Percentiles rank a stretch among this genome's conserved stretches.
These are phyloP conservation scores for Gilbertella persicaria DNA, from an alignment of 371 early-diverging fungal genomes.

Conservation along the genomic window DNA sequence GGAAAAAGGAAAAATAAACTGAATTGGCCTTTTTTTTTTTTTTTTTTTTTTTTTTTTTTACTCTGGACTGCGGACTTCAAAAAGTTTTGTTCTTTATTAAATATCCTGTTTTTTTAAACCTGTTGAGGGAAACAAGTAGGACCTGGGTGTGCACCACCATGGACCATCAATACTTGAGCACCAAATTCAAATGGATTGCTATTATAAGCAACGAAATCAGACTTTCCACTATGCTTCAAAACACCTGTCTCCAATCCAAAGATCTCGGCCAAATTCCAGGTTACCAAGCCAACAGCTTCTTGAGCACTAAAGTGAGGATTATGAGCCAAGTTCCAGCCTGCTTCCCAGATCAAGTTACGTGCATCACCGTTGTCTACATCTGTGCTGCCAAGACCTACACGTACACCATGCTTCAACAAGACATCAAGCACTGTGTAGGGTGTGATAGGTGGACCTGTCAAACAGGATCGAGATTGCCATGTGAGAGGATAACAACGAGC, in stretches of 20 bases:
- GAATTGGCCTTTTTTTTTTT: too few species aligned
- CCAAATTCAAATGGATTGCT: slow-evolving; percentile 63
- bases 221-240: slow-evolving; percentile 27
- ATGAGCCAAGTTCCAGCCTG: slow-evolving; percentile 56
- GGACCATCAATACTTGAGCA: slow-evolving; percentile 52
- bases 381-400: slow-evolving; percentile 60
- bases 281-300: slow-evolving; percentile 72
- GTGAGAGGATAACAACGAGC: slow-evolving; percentile 66
- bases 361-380: slow-evolving; percentile 62
- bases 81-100: too few species aligned
- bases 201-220: slow-evolving; percentile 57
- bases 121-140: slow-evolving; percentile 45
- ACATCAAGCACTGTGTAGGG: slow-evolving; percentile 57
- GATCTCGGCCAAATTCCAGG: slow-evolving; percentile 76
- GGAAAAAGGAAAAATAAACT: too few species aligned
- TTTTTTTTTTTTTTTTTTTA: too few species aligned
- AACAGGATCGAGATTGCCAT: slow-evolving; percentile 69
- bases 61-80: too few species aligned
- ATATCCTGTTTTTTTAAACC: slow-evolving; percentile 10
- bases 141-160: slow-evolving; percentile 55
- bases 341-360: slow-evolving; percentile 76
- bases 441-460: slow-evolving; percentile 60
- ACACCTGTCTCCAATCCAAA: slow-evolving; percentile 46
- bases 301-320: slow-evolving; percentile 37
- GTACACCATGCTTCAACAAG: slow-evolving; percentile 60